Conservation (phyloP, 2,329 filamentous ascomycete species). For the Calonectria crousiana region DNA sequence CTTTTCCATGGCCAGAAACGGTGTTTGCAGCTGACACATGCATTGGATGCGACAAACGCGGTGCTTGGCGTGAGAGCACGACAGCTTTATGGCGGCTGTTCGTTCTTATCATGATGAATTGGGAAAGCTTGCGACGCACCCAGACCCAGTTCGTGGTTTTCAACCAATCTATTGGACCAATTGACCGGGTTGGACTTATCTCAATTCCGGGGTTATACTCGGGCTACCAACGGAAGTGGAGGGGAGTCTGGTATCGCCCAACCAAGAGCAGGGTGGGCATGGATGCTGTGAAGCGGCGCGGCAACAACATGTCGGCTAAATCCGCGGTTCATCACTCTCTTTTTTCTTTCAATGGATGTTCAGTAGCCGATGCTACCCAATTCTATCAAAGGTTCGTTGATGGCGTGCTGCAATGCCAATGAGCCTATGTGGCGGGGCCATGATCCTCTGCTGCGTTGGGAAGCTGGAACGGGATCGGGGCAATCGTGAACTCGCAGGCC, state of each 20-base stretch:
- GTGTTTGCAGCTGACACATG: neutral
- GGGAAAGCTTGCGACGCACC: neutral
- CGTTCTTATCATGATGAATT: neutral
- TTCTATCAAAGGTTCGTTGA: neutral
- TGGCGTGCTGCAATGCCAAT: neutral
- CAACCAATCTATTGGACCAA: neutral
- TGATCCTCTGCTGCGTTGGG: neutral
- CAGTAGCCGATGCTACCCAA: neutral
- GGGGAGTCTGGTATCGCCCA: neutral
- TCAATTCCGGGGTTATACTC: neutral
- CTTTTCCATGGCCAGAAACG: neutral
- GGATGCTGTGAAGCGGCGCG: neutral
- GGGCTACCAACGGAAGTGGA: slow-evolving; percentile 2
- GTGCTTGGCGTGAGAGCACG: neutral
- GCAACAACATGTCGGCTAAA: neutral
- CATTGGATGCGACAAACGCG: neutral
- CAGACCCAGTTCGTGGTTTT: neutral
- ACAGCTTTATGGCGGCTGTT: neutral
- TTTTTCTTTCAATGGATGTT: neutral
- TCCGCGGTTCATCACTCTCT: neutral
- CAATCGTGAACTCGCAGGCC: neutral
- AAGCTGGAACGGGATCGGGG: neutral
- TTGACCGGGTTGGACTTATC: neutral
- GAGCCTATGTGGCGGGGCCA: neutral
- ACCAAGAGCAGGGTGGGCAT: neutral